A percentile compares a stretch with the other conserved stretches of the same genome.
Conservation (phyloP, 352 stramenopile species). For the Phytophthora cryptogea region DNA sequence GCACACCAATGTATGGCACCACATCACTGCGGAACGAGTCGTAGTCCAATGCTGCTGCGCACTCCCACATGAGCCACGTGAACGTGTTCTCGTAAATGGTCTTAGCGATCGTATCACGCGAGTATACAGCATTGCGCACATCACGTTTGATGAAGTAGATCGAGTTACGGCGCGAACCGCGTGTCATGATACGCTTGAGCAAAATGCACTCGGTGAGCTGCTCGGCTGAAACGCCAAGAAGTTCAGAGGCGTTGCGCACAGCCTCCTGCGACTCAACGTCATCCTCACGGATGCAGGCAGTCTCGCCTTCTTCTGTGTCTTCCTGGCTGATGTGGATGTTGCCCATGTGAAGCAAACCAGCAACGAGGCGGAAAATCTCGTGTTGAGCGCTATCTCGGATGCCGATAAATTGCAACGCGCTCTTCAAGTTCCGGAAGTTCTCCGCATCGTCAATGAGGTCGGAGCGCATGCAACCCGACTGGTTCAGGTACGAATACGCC, state of each 20-base stretch:
- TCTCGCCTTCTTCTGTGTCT: slow-evolving; percentile 76
- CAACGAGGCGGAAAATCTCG: slow-evolving; percentile 78
- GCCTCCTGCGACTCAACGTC: slow-evolving; percentile 55
- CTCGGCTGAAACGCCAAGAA: slow-evolving; percentile 69
- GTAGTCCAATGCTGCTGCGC: slow-evolving; percentile 76
- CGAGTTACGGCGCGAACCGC: slow-evolving; percentile 68
- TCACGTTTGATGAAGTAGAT: slow-evolving; percentile 84
- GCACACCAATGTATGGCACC: slow-evolving; percentile 88
- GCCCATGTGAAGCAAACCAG: slow-evolving; percentile 75
- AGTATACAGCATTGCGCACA: slow-evolving; percentile 73
- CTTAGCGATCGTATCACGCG: slow-evolving; percentile 89
- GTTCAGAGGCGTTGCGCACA: slow-evolving; percentile 50
- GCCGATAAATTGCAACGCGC: slow-evolving; percentile 72
- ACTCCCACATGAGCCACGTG: slow-evolving; percentile 89
- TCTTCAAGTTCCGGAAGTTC: slow-evolving; percentile 71
- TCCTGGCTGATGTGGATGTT: slow-evolving; percentile 78
- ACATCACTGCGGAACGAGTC: slow-evolving; percentile 81
- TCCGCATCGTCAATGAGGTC: slow-evolving; percentile 72
- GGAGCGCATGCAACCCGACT: slow-evolving; percentile 74
- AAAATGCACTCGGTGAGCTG: slow-evolving; percentile 79
- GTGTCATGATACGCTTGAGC: slow-evolving; percentile 81
- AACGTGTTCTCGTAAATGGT: slow-evolving; percentile 91
- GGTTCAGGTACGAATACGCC: slow-evolving; percentile 73
- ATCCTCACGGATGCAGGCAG: slow-evolving; percentile 54
- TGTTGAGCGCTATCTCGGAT: slow-evolving; percentile 66